phyloP scores from a whole-genome alignment of 495 filamentous ascomycete genomes.

The Hypoxylon intermedium region DNA sequence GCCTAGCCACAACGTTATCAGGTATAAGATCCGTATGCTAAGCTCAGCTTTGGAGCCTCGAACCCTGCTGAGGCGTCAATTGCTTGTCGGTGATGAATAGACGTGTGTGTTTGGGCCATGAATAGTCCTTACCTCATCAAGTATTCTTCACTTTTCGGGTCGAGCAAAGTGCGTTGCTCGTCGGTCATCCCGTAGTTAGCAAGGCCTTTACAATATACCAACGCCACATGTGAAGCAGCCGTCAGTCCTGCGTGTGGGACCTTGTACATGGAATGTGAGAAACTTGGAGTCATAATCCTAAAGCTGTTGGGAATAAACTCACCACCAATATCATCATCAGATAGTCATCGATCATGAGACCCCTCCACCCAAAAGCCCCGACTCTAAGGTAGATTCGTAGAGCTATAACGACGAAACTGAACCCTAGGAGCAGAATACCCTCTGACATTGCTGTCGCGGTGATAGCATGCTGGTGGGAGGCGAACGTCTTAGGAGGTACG shows the following conservation, averaged over 20 bases:
- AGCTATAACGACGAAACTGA: slow-evolving; percentile 58
- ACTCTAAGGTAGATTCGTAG: slow-evolving; percentile 57
- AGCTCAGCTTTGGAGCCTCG: slow-evolving; percentile 66
- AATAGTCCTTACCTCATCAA: slow-evolving; percentile 38
- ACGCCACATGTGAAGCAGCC: not conserved
- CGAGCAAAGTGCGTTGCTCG: slow-evolving; percentile 53
- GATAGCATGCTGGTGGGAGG: too few species aligned
- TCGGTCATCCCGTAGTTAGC: slow-evolving; percentile 67
- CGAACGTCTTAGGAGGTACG: too few species aligned
- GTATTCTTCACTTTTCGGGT: slow-evolving; percentile 58
- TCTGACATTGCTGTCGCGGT: slow-evolving; percentile 40
- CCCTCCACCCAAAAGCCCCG: slow-evolving; percentile 56
- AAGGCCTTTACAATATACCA: slow-evolving; percentile 44
- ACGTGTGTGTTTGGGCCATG: not conserved
- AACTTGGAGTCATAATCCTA: not conserved
- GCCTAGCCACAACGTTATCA: slow-evolving; percentile 61
- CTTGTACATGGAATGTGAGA: slow-evolving; percentile 28
- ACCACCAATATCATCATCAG: slow-evolving; percentile 64
- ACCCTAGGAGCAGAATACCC: slow-evolving; percentile 58
- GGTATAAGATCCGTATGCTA: slow-evolving; percentile 63
- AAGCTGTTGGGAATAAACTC: slow-evolving; percentile 21
- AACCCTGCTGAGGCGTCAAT: slow-evolving; percentile 20
- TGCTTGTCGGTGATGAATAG: not conserved
- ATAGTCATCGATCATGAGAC: slow-evolving; percentile 64
- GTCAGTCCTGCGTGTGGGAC: too few species aligned